Evolutionary conservation across 2,329 filamentous ascomycete genomes (phyloP), one percentile per base, ranked within the genome.

Genomic region (Mollisia scopiformis): DNA sequence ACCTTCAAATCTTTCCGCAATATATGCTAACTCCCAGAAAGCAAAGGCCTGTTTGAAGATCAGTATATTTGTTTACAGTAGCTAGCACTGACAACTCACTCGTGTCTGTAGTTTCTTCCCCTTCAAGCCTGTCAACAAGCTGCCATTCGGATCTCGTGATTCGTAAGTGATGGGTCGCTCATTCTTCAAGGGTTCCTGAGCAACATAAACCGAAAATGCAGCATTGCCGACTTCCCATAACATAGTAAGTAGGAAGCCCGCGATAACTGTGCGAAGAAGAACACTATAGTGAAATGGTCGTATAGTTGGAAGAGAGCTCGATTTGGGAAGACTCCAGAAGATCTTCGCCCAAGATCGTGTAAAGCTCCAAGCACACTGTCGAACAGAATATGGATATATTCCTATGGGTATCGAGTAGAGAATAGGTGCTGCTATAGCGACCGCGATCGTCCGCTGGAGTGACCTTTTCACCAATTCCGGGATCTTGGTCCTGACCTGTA

Each of bases 101-200:
- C 86, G 88, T 62, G 91, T 87, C 10, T 91, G 81, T 8, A 91
- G 82, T 74, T 94, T 95, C 77, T 93, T 95, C 66, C 89, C 89
- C 73, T 88, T 93, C 49, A 98, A 75, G 0, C 94, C 94, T 59
- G 88, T 92, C 52, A 98, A 75, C 28, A 98, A 80, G 72, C 91
- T 97, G 35, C 92, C 93, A 71, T 97, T 98, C 0, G 94, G 92
- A 74, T 97, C 93, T 72, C 91, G 95, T 16, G 92, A 91, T 67
- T 94, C 91, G 19, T 85, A 84, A 0, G 92, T 97, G 58, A 98
- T 83, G 3, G 93, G 93, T 69, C 88, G 85, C n/a, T 84, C 88
- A 67, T 91, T 91, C 79, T 96, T 97, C 57, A 96, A 74, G 0
- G 94, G 94, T 68, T 90, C 87, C 73, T 90, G 88, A 27, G 88